Percentiles rank a stretch among this genome's conserved stretches.
phyloP scores from a whole-genome alignment of 2,329 filamentous ascomycete genomes.

The Pyrenophora teres region DNA sequence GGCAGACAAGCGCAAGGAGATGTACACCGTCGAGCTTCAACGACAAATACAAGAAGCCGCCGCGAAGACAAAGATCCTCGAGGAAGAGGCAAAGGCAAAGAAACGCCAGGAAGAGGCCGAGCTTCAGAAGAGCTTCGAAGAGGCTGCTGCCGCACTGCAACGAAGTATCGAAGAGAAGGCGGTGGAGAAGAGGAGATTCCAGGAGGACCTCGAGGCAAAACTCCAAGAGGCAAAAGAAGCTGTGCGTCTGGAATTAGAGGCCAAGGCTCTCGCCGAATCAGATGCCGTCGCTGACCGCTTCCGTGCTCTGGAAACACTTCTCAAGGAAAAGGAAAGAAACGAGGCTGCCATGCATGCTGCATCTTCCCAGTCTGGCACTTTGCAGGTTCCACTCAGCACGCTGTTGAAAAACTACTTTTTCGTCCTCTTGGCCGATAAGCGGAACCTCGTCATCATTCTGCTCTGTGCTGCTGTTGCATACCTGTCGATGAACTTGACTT shows the following conservation, averaged over 20 bases:
- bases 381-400: conserved; percentile 57
- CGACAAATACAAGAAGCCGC: conserved; percentile 42
- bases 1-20: conserved; percentile 33
- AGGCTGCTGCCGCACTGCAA: conserved; percentile 32
- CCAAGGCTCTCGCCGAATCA: conserved; percentile 35
- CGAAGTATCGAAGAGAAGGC: conserved; percentile 36
- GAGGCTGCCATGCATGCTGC: conserved; percentile 17
- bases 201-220: conserved; percentile 33
- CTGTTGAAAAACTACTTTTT: conserved; percentile 60
- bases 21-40: conserved; percentile 39
- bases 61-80: conserved; percentile 31
- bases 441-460: conserved; percentile 57
- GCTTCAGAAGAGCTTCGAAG: conserved; percentile 33
- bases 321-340: conserved; percentile 26
- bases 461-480: conserved; percentile 53
- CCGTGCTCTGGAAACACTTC: conserved; percentile 33
- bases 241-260: conserved; percentile 39
- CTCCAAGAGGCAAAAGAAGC: conserved; percentile 41
- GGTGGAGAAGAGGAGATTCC: conserved; percentile 33
- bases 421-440: conserved; percentile 57
- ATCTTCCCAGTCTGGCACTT: conserved; percentile 4
- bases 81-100: conserved; percentile 33
- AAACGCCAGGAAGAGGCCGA: conserved; percentile 34
- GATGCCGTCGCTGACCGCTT: conserved; percentile 37
- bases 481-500: conserved; percentile 39